A percentile compares a stretch with the other conserved stretches of the same genome.
Conservation (phyloP, 805 yeast species). For the Candida argentea region DNA sequence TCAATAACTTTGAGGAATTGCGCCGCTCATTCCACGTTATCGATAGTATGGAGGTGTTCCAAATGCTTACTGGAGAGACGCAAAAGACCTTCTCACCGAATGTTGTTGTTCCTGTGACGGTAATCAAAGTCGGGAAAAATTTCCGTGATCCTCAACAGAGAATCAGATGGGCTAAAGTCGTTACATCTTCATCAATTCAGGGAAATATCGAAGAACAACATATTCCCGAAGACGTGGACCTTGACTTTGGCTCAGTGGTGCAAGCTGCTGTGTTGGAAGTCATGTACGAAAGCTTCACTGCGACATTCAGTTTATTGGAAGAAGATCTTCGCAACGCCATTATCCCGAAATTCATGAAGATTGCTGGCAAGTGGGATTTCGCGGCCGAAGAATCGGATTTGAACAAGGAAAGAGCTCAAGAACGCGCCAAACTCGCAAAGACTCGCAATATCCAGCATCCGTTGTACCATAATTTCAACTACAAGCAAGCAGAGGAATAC, state of each 20-base stretch:
- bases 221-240: conserved; percentile 35
- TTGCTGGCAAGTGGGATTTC: conserved; percentile 69
- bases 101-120: conserved; percentile 62
- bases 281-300: conserved; percentile 65
- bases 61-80: conserved; percentile 83
- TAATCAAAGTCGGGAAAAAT: conserved; percentile 60
- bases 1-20: conserved; percentile 79
- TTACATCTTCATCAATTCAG: conserved; percentile 31
- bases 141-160: conserved; percentile 40
- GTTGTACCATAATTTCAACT: conserved; percentile 71
- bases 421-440: conserved; percentile 56
- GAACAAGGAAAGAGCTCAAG: conserved; percentile 46
- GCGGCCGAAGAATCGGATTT: conserved; percentile 62
- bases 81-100: conserved; percentile 58
- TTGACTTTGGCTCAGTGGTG: conserved; percentile 63
- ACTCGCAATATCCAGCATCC: conserved; percentile 86
- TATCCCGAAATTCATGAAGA: conserved; percentile 37
- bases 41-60: conserved; percentile 67
- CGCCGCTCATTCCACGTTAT: conserved; percentile 62
- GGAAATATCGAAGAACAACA: conserved; percentile 36
- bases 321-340: conserved; percentile 51
- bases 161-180: conserved; percentile 29
- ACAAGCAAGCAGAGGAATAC: conserved; percentile 85
- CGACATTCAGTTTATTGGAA: conserved; percentile 61
- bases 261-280: conserved; percentile 69